Conservation (phyloP, 176 grass and related monocot species). For the Aegilops bicornis region DNA sequence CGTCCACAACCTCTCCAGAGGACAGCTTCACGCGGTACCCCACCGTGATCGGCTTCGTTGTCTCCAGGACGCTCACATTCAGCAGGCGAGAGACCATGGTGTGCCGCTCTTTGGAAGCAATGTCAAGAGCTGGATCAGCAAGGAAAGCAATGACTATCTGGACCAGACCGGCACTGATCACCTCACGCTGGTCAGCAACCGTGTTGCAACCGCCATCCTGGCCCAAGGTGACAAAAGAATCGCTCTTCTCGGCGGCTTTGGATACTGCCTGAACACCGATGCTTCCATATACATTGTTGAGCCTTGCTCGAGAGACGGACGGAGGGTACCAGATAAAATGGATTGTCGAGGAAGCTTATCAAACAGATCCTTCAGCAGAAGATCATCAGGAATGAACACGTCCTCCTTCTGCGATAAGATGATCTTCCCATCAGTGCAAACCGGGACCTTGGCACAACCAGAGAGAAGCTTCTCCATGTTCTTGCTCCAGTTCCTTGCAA, state of each 20-base stretch:
- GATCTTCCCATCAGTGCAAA: slow-evolving; percentile 26
- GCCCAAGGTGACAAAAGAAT: slow-evolving; percentile 4
- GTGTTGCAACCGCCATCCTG: background rate
- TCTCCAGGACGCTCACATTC: slow-evolving; percentile 44
- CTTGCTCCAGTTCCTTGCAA: slow-evolving; percentile 41
- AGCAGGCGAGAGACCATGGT: slow-evolving; percentile 35
- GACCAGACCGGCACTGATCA: slow-evolving; percentile 44
- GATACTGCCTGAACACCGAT: slow-evolving; percentile 62
- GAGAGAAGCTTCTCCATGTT: slow-evolving; percentile 24
- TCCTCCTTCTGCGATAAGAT: slow-evolving; percentile 39
- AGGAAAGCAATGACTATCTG: slow-evolving; percentile 49
- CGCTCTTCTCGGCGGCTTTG: slow-evolving; percentile 36
- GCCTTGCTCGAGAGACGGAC: slow-evolving; percentile 26
- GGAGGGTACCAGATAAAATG: slow-evolving; percentile 61
- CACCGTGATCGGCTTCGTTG: slow-evolving; percentile 35
- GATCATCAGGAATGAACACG: slow-evolving; percentile 69
- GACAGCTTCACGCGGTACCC: slow-evolving; percentile 47
- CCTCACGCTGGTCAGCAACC: background rate
- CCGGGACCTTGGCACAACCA: slow-evolving; percentile 48
- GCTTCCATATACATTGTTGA: slow-evolving; percentile 43
- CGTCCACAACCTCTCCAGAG: slow-evolving; percentile 15
- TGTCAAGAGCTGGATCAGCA: slow-evolving; percentile 36
- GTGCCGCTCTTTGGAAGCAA: slow-evolving; percentile 34
- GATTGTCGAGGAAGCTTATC: slow-evolving; percentile 25
- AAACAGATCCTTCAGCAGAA: slow-evolving; percentile 61